These are phyloP conservation scores for Citrus cavaleriei DNA, from an alignment of 345 rosid genomes.

Conservation along the genomic window DNA sequence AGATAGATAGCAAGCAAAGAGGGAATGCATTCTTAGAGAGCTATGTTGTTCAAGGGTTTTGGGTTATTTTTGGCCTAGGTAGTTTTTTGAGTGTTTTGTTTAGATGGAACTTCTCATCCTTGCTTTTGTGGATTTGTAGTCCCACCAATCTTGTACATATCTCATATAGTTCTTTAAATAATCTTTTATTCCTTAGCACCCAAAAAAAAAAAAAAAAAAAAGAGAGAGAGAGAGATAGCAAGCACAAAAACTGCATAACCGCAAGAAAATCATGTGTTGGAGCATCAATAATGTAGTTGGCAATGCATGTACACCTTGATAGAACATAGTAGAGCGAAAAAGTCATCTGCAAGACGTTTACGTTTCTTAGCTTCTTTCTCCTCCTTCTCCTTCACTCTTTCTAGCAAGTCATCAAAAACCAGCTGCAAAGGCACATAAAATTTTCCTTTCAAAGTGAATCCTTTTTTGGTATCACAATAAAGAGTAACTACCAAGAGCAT, in stretches of 20 bases:
- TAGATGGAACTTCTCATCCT: too few species aligned
- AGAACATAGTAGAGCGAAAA: slow-evolving; percentile 58
- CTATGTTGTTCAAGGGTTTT: too few species aligned
- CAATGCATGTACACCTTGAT: neutral
- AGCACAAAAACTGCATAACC: neutral
- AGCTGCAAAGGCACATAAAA: slow-evolving; percentile 42
- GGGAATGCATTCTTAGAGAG: too few species aligned
- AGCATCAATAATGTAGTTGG: neutral
- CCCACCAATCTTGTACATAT: too few species aligned
- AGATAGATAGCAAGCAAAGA: neutral
- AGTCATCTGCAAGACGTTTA: slow-evolving; percentile 85
- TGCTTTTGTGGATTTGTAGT: too few species aligned
- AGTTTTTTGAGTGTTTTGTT: too few species aligned
- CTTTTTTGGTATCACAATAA: neutral
- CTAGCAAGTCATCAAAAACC: slow-evolving; percentile 73
- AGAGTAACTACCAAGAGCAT: neutral
- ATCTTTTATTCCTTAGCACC: too few species aligned
- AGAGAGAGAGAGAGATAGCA: neutral
- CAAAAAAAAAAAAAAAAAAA: accelerated
- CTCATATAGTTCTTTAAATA: too few species aligned
- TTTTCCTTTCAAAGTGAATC: neutral
- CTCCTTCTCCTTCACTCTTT: slow-evolving; percentile 90
- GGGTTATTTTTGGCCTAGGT: too few species aligned
- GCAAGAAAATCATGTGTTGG: neutral
- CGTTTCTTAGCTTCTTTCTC: slow-evolving; percentile 93